Base-by-base conservation (phyloP, 345 rosid genomes). In the Bruguiera parviflora region DNA sequence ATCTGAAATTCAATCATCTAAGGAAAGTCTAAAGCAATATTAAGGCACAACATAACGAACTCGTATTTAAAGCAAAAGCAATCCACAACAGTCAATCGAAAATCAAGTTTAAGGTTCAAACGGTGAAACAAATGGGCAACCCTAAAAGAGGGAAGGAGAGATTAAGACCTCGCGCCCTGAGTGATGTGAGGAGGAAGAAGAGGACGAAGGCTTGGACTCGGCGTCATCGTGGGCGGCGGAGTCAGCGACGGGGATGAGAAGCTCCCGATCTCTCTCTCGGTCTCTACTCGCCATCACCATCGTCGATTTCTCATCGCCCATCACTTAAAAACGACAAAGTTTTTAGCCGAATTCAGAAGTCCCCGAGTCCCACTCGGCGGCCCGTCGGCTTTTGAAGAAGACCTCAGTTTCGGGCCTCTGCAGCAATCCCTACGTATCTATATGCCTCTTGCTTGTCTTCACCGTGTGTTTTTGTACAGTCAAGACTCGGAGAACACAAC, bases 221-320 rank as follows among this genome's bases (percentile, higher is more conserved):
- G 60, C 69, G 63, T 77, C 85, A 47, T 70, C 84, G 49, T 43
- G 49, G 69, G 68, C 76, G 24, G 60, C 76, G 66, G 89, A 71
- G 65, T 86, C 82, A 62, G 89, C 82, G 71, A 89, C 92, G n/a
- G 91, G 96, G 70, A 92, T 90, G 53, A 90, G 88, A 72, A 90
- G 89, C 85, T 92, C 98, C 53, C 92, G 96, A 86, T 92, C 98
- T 85, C 92, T 79, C 46, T 84, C 88, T 27, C 85, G 73, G 16
- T 81, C 86, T 67, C 92, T 73, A 67, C 74, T 76, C 0, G 84
- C 81, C 88, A 87, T 86, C 61, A 74, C 85, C 80, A 84, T 88
- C 81, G 82, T 67, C 35, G 89, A 82, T 81, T 88, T 90, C 56
- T 89, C 89, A 78, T 92, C 96, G 71, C 87, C 97, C 96, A 92